A percentile compares a stretch with the other conserved stretches of the same genome.
These are phyloP conservation scores for Xylaria arbuscula DNA, from an alignment of 2,329 filamentous ascomycete species.

Conservation along the genomic window DNA sequence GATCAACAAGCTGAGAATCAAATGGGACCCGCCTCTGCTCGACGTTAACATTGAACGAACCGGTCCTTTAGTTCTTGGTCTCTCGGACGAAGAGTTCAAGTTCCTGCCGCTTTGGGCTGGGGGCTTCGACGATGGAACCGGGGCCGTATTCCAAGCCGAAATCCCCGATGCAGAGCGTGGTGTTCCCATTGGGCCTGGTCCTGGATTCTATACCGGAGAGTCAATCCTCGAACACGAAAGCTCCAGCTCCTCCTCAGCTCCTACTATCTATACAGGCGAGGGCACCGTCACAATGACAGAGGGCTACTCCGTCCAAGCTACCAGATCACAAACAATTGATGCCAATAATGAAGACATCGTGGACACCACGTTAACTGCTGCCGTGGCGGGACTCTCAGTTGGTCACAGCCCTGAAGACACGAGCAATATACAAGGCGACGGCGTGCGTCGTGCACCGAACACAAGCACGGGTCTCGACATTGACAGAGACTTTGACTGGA, in stretches of 20 bases:
- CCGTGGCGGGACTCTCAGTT: neutral
- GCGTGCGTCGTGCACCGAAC: too few species aligned
- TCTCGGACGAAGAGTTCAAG: conserved; percentile 68
- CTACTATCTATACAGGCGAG: conserved; percentile 26
- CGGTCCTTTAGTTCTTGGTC: conserved; percentile 61
- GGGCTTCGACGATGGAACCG: conserved; percentile 63
- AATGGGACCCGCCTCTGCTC: conserved; percentile 45
- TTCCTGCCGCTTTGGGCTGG: conserved; percentile 75
- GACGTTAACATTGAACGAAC: conserved; percentile 53
- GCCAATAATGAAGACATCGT: neutral
- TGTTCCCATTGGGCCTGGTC: conserved; percentile 48
- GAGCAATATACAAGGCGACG: too few species aligned
- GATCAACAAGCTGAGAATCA: conserved; percentile 24
- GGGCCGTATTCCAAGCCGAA: conserved; percentile 58
- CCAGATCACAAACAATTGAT: conserved; percentile 7
- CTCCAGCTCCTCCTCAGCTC: conserved; percentile 35
- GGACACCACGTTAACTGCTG: neutral
- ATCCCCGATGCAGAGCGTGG: conserved; percentile 48
- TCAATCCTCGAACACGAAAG: conserved; percentile 42
- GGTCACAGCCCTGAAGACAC: neutral
- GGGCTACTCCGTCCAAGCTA: conserved; percentile 22
- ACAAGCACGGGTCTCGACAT: too few species aligned
- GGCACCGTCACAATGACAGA: conserved; percentile 37
- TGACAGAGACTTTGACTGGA: conserved; percentile 17
- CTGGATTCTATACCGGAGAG: conserved; percentile 47